Conservation (phyloP, 2,329 filamentous ascomycete species). For the Aspergillus terreus region DNA sequence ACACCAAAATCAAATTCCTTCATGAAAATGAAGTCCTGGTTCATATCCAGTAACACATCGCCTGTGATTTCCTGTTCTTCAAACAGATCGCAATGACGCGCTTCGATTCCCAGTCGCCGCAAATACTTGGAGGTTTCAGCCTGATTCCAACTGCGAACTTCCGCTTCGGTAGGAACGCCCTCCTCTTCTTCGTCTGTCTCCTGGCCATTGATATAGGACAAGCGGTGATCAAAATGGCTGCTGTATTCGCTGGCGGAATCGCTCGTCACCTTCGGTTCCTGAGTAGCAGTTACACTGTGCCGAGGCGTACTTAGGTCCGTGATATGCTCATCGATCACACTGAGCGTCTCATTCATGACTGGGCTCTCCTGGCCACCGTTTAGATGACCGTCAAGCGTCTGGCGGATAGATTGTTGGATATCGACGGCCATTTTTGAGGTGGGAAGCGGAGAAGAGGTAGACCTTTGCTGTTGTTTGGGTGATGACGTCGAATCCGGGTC, state of each 20-base stretch:
- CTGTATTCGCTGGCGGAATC: constrained; percentile 92
- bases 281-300: constrained; percentile 46
- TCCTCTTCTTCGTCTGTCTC: constrained; percentile 94
- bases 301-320: constrained; percentile 71
- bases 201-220: constrained; percentile 90
- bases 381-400: constrained; percentile 49
- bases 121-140: constrained; percentile 85
- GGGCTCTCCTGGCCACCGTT: constrained; percentile 59
- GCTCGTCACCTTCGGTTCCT: constrained; percentile 55
- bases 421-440: constrained; percentile 31
- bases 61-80: constrained; percentile 93
- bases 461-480: constrained; percentile 26
- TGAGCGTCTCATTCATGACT: constrained; percentile 90
- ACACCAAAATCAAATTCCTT: constrained; percentile 93
- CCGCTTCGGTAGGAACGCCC: constrained; percentile 61
- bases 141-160: constrained; percentile 77
- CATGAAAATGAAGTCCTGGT: constrained; percentile 90
- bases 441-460: constrained; percentile 36
- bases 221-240: constrained; percentile 67
- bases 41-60: constrained; percentile 89
- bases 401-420: constrained; percentile 43
- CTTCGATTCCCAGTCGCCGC: constrained; percentile 79
- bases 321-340: constrained; percentile 95
- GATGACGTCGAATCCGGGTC: constrained; percentile 15
- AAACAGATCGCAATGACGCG: constrained; percentile 89